Conservation (phyloP, 2,329 filamentous ascomycete species). For the Fusarium tupiense region DNA sequence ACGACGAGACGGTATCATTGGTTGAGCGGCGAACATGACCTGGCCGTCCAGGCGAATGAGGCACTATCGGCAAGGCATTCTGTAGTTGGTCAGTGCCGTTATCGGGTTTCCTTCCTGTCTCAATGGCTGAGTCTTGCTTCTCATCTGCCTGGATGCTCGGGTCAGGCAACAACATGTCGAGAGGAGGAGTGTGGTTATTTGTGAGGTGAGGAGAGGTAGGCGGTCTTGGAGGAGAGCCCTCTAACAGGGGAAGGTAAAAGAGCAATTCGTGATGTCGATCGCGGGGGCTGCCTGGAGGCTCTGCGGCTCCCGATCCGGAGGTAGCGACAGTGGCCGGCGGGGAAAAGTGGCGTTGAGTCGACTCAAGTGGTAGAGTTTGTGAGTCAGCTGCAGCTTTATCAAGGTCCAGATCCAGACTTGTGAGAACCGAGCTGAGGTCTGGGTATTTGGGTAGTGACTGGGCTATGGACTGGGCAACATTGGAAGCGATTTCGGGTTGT, state of each 20-base stretch:
- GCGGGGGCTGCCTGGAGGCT: slow-evolving; percentile 56
- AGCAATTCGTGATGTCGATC: slow-evolving; percentile 69
- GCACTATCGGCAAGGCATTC: slow-evolving; percentile 23
- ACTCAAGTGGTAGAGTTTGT: slow-evolving; percentile 45
- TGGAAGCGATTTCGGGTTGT: slow-evolving; percentile 56
- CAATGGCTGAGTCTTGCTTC: slow-evolving; percentile 39
- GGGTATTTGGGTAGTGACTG: slow-evolving; percentile 57
- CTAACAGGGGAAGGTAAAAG: slow-evolving; percentile 72
- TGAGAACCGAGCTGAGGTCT: slow-evolving; percentile 52
- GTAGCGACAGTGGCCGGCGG: slow-evolving; percentile 43
- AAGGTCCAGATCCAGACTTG: slow-evolving; percentile 50
- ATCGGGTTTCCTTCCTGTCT: slow-evolving; percentile 31
- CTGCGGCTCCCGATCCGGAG: slow-evolving; percentile 43
- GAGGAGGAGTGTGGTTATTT: slow-evolving; percentile 25
- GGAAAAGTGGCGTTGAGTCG: slow-evolving; percentile 46
- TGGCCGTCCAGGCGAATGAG: slow-evolving; percentile 45
- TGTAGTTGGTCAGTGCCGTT: slow-evolving; percentile 22
- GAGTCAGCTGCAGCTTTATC: slow-evolving; percentile 45
- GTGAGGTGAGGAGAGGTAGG: slow-evolving; percentile 33
- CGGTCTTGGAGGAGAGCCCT: slow-evolving; percentile 50
- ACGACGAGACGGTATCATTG: slow-evolving; percentile 61
- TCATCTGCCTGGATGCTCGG: slow-evolving; percentile 37
- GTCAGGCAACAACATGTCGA: slow-evolving; percentile 42
- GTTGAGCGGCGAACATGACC: slow-evolving; percentile 53
- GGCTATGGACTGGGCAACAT: slow-evolving; percentile 58